These are phyloP conservation scores for Citrus glauca DNA, from an alignment of 345 rosid genomes.

Conservation along the genomic window DNA sequence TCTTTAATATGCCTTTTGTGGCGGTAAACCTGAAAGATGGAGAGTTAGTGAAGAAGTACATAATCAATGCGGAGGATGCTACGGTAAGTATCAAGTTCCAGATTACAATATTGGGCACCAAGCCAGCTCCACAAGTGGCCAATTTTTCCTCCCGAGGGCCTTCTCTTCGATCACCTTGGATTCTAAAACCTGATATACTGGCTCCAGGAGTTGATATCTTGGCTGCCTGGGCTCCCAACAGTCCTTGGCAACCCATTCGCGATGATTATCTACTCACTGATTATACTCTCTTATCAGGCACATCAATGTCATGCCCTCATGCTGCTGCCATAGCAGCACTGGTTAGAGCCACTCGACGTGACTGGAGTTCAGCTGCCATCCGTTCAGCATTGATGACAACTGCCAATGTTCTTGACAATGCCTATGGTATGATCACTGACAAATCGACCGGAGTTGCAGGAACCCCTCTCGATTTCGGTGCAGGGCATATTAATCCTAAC, in stretches of 20 bases:
- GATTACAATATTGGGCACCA: slow-evolving; percentile 25
- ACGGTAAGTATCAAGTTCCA: slow-evolving; percentile 27
- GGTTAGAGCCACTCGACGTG: slow-evolving; percentile 31
- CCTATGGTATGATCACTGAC: slow-evolving; percentile 25
- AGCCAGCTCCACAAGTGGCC: slow-evolving; percentile 44
- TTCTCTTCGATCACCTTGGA: slow-evolving; percentile 32
- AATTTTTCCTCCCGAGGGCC: slow-evolving; percentile 43
- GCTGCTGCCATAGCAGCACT: slow-evolving; percentile 33
- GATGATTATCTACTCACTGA: slow-evolving; percentile 37
- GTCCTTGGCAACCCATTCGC: slow-evolving; percentile 20
- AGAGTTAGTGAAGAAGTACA: slow-evolving; percentile 22
- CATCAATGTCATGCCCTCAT: slow-evolving; percentile 52
- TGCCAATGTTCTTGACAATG: slow-evolving; percentile 24
- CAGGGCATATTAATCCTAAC: slow-evolving; percentile 43
- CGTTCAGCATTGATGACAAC: slow-evolving; percentile 53
- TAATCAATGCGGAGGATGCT: slow-evolving; percentile 12
- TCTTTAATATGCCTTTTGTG: slow-evolving; percentile 28
- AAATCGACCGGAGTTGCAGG: slow-evolving; percentile 29
- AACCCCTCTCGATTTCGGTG: slow-evolving; percentile 46
- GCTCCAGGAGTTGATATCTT: slow-evolving; percentile 33
- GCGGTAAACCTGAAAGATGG: slow-evolving; percentile 23
- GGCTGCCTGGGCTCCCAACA: slow-evolving; percentile 38
- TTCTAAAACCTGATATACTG: slow-evolving; percentile 43
- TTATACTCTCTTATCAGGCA: slow-evolving; percentile 31
- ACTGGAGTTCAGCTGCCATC: slow-evolving; percentile 45